These are phyloP conservation scores for Entomophthora muscae DNA, from an alignment of 371 early-diverging fungal genomes.

Conservation along the genomic window DNA sequence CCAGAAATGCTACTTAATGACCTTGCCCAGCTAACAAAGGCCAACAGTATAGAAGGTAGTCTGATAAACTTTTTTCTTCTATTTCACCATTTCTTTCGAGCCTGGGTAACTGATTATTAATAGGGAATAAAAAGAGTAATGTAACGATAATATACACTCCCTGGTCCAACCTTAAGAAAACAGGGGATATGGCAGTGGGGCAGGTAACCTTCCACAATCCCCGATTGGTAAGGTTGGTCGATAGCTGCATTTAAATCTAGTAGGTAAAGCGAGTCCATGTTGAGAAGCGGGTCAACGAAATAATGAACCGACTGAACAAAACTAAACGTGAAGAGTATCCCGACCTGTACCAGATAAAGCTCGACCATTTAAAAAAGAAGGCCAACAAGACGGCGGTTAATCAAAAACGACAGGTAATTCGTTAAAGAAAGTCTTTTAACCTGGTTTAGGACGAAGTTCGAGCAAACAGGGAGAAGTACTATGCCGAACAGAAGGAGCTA, in stretches of 20 bases:
- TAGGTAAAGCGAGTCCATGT: conserved; percentile 64
- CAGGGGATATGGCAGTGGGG: conserved; percentile 83
- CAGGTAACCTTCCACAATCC: conserved; percentile 81
- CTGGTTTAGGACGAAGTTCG: neutral
- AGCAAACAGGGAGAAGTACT: conserved; percentile 4
- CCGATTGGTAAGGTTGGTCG: conserved; percentile 24
- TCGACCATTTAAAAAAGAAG: conserved; percentile 36
- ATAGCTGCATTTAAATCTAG: neutral
- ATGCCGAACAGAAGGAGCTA: neutral
- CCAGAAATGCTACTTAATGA: conserved; percentile 57
- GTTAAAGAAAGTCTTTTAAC: neutral
- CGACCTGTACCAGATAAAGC: conserved; percentile 55
- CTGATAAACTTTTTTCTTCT: neutral
- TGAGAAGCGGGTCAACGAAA: conserved; percentile 54
- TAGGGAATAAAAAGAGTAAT: conserved; percentile 31
- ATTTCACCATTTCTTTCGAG: neutral
- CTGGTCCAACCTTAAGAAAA: conserved; percentile 82
- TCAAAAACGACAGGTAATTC: conserved; percentile 12
- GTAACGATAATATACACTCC: conserved; percentile 88
- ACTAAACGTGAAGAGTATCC: conserved; percentile 59
- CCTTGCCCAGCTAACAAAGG: conserved; percentile 85
- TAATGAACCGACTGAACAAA: conserved; percentile 85
- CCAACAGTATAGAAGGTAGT: conserved; percentile 80
- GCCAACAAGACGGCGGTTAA: conserved; percentile 11
- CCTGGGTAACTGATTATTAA: neutral